Base-by-base conservation (phyloP, 2,329 filamentous ascomycete species). In the Alternaria longipes region DNA sequence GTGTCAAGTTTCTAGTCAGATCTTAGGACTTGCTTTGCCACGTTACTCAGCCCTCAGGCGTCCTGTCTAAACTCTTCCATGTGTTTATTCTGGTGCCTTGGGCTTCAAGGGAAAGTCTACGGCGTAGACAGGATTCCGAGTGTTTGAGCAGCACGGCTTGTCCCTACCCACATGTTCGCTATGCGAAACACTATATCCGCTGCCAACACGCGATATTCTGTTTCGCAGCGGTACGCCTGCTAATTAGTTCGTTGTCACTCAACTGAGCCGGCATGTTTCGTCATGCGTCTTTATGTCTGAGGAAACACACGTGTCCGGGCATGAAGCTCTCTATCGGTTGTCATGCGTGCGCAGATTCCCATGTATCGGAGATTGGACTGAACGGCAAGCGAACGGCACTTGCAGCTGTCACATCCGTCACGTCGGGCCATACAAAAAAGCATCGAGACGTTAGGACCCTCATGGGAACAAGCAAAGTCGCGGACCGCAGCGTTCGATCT, bases 171-270 rank as follows among this genome's bases (percentile, higher is more conserved):
- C 45, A 42, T 55, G 41, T 40, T 55, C 53, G 47, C 49, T 54
- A 60, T 66, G 59, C 62, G 58, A 63, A 59, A 65, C 56, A 52
- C 38, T 18, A 26, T 26, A 51, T 47, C 54, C 42, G 22, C 58
- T 54, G 24, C 49, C 52, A 52, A 36, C 64, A 61, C 38, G 16
- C 22, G 41, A 24, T 30, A 50, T 54, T 49, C 36, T 22, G 57
- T 41, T 18, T 51, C 57, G 24, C 49, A 47, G 44, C 42, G 28
- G 38, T 55, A 53, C 28, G 40, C 53, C 38, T 46, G 42, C 14
- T 40, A 53, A 26, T 32, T 42, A 24, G 24, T n/a, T 44, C 44
- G 22, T 41, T 50, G 38, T 45, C 40, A 50, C 54, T 51, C 41
- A 41, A 47, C 42, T 55, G 28, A 40, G 24, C 20, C 18, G 36